phyloP scores from a whole-genome alignment of 1,139 yeast species.

The Yamadazyma membranifaciens region DNA sequence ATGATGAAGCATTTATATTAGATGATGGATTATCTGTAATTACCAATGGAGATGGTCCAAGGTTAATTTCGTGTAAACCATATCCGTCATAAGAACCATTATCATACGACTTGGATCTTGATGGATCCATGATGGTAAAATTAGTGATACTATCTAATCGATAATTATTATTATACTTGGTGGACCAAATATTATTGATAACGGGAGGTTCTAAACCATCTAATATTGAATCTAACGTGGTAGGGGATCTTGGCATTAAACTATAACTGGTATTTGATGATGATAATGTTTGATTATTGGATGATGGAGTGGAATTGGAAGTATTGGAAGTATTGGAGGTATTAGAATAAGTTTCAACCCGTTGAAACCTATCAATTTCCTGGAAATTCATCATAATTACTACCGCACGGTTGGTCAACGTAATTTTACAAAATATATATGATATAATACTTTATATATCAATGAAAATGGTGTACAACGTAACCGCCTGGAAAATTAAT shows the following conservation, averaged over 20 bases:
- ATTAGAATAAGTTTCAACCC: not conserved
- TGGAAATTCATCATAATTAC: not conserved
- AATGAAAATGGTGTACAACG: too few species aligned
- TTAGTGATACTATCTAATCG: slow-evolving; percentile 7
- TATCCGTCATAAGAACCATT: too few species aligned
- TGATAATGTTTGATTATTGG: not conserved
- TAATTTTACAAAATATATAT: too few species aligned
- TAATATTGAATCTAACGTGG: slow-evolving; percentile 19
- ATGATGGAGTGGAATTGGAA: not conserved
- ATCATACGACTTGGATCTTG: too few species aligned
- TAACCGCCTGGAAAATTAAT: too few species aligned
- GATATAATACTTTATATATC: too few species aligned
- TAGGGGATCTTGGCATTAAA: slow-evolving; percentile 22
- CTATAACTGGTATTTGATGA: slow-evolving; percentile 1
- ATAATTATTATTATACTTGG: slow-evolving; percentile 11
- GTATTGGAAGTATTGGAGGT: not conserved
- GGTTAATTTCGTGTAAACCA: too few species aligned
- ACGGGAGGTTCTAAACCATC: slow-evolving; percentile 8
- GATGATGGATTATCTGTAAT: too few species aligned
- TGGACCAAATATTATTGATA: slow-evolving; percentile 24
- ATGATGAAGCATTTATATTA: too few species aligned
- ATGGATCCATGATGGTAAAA: too few species aligned
- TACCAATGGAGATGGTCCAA: too few species aligned
- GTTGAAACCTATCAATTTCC: not conserved
- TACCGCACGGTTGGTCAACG: too few species aligned